Evolutionary conservation across 768 basidiomycete species (phyloP).

Genomic region (Termitomyces sp.): DNA sequence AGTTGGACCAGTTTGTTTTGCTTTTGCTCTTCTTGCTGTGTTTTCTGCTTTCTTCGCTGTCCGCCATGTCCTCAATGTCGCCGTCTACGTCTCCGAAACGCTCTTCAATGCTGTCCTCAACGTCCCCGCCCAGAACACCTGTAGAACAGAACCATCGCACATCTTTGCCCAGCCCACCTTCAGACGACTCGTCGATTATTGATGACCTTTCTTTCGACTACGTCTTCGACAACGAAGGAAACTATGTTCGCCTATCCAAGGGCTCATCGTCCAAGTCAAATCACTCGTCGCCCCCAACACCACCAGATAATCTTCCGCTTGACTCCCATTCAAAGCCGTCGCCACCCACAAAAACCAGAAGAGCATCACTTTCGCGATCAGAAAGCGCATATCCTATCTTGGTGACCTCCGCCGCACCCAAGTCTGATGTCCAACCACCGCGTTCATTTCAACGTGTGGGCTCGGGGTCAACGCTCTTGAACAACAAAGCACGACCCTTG

Average conservation of each 20-base stretch:
- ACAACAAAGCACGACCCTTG: constrained; percentile 29
- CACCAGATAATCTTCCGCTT: constrained; percentile 32
- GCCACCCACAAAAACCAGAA: constrained; percentile 38
- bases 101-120: constrained; percentile 20
- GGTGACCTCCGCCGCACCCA: constrained; percentile 22
- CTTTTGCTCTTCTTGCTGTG: constrained; percentile 18
- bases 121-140: constrained; percentile 42
- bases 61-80: constrained; percentile 14
- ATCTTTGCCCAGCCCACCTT: constrained; percentile 33
- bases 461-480: constrained; percentile 52
- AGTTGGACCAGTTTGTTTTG: constrained; percentile 10
- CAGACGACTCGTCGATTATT: constrained; percentile 58
- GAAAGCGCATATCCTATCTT: constrained; percentile 58
- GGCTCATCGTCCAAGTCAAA: constrained; percentile 41
- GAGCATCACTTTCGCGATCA: constrained; percentile 59
- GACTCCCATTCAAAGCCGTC: constrained; percentile 33
- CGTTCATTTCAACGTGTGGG: constrained; percentile 66
- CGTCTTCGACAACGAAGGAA: constrained; percentile 50
- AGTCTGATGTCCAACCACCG: constrained; percentile 25
- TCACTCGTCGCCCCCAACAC: constrained; percentile 42
- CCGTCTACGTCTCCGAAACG: constrained; percentile 15
- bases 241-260: constrained; percentile 55
- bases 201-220: constrained; percentile 70
- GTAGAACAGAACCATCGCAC: constrained; percentile 26
- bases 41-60: constrained; percentile 29